phyloP scores from a whole-genome alignment of 768 basidiomycete genomes.

The Boletellus sp. region DNA sequence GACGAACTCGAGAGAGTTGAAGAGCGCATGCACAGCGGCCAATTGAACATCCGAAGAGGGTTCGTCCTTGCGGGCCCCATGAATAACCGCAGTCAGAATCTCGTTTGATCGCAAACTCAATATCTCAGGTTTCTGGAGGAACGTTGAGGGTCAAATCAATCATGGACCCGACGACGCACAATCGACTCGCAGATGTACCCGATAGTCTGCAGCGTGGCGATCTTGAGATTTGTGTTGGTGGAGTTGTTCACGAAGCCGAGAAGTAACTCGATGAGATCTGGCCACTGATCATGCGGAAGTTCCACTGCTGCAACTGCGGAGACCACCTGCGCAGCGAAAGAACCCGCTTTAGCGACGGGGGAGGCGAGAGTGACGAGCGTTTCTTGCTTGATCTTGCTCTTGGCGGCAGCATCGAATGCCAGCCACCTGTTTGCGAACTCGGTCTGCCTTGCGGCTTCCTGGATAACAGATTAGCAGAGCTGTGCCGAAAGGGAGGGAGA shows the following conservation, averaged over 20 bases:
- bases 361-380: conserved; percentile 81
- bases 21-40: conserved; percentile 88
- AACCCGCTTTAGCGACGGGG: conserved; percentile 64
- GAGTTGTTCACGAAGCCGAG: conserved; percentile 82
- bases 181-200: conserved; percentile 97
- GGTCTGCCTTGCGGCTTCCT: conserved; percentile 74
- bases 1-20: conserved; percentile 95
- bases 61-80: conserved; percentile 96
- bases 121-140: conserved; percentile 82
- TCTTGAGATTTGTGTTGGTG: conserved; percentile 66
- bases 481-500: conserved; percentile 9
- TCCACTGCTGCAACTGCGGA: conserved; percentile 93
- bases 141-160: conserved; percentile 4
- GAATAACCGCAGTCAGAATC: conserved; percentile 96
- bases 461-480: conserved; percentile 23
- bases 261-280: conserved; percentile 82
- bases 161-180: conserved; percentile 50
- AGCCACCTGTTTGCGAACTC: conserved; percentile 83
- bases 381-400: conserved; percentile 83
- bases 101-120: conserved; percentile 88
- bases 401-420: conserved; percentile 60
- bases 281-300: conserved; percentile 85
- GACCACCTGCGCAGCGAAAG: conserved; percentile 89
- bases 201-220: conserved; percentile 90
- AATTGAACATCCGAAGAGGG: conserved; percentile 85